phyloP scores from a whole-genome alignment of 1,284 basidiomycete genomes.

The Puccinia hordei region DNA sequence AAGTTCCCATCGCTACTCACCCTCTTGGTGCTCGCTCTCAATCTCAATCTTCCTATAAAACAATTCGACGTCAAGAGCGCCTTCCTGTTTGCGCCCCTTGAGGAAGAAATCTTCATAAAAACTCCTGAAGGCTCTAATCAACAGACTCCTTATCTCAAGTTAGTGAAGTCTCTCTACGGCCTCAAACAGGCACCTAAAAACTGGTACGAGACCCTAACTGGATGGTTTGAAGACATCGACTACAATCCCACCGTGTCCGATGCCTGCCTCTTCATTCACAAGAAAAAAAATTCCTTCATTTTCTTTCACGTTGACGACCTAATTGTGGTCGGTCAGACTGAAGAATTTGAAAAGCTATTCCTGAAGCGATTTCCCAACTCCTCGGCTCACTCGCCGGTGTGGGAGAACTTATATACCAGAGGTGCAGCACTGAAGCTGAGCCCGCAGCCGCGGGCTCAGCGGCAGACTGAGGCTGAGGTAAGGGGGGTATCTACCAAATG shows the following conservation, averaged over 20 bases:
- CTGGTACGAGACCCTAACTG: not conserved
- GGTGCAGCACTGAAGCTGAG: no score
- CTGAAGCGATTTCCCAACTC: not conserved
- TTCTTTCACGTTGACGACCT: not conserved
- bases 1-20: not conserved
- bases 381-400: not conserved
- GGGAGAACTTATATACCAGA: no score
- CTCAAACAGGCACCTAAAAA: not conserved
- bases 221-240: not conserved
- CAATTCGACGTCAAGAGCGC: not conserved
- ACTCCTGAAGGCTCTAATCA: not conserved
- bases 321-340: not conserved
- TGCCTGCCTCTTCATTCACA: not conserved
- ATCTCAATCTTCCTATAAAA: not conserved
- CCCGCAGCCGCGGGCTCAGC: no score
- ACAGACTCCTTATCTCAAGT: not conserved
- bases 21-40: not conserved
- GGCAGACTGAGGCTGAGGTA: no score
- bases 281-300: not conserved
- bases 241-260: not conserved
- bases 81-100: not conserved
- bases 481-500: no score
- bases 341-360: not conserved
- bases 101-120: not conserved
- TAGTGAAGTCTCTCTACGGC: not conserved